phyloP scores from a whole-genome alignment of 495 filamentous ascomycete genomes.

The Daldinia loculata region DNA sequence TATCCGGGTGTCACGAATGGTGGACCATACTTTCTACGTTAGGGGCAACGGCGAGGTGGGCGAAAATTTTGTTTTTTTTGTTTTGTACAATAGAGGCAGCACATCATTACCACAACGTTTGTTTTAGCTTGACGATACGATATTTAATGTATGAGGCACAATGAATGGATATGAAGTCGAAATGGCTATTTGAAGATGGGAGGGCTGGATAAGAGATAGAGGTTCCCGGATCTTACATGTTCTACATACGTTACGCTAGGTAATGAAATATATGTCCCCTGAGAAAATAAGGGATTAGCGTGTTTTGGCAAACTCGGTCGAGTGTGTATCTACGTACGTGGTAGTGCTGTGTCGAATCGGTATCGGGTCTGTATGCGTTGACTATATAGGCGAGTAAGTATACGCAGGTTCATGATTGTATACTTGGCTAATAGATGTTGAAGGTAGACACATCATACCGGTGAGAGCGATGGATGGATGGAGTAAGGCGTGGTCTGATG shows the following conservation, averaged over 20 bases:
- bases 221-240: background rate
- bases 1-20: slow-evolving; percentile 9
- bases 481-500: background rate
- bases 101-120: slow-evolving; percentile 9
- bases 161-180: background rate
- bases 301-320: background rate
- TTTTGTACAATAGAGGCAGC: slow-evolving; percentile 28
- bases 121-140: background rate
- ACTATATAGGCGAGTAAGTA: background rate
- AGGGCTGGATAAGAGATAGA: background rate
- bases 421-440: background rate
- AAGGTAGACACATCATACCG: background rate
- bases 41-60: slow-evolving; percentile 7
- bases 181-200: background rate
- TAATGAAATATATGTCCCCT: background rate
- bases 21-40: background rate
- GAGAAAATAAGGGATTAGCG: background rate
- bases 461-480: background rate
- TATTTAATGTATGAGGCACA: background rate
- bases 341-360: background rate
- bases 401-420: background rate
- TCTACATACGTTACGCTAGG: background rate
- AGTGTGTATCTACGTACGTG: background rate
- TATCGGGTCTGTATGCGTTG: background rate
- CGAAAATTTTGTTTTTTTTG: slow-evolving; percentile 2